These are phyloP conservation scores for Phytopythium litorale DNA, from an alignment of 352 stramenopile species.

Conservation along the genomic window DNA sequence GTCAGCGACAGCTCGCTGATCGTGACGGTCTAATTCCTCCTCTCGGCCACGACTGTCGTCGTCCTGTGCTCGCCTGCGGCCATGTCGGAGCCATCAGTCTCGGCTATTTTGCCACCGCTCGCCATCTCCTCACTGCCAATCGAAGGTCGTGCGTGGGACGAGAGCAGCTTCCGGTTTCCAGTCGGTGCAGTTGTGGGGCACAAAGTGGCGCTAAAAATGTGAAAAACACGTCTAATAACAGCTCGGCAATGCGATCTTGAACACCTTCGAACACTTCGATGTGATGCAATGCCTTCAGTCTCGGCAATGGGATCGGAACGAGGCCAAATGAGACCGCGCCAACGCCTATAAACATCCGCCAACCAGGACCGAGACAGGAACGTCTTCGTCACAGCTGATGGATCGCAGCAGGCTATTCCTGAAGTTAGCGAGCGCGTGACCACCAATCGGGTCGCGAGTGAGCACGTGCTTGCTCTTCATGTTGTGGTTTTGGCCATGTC, in stretches of 20 bases:
- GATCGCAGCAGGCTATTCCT: background rate
- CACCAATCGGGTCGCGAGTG: background rate
- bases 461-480: background rate
- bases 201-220: background rate
- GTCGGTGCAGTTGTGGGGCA: background rate
- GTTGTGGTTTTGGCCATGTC: background rate
- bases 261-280: too few relatives aligned
- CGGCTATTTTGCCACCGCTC: background rate
- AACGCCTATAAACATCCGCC: background rate
- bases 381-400: slow-evolving; percentile 1
- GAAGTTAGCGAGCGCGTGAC: background rate
- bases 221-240: slow-evolving; percentile 1
- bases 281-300: background rate
- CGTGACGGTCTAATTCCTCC: slow-evolving; percentile 32
- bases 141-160: background rate
- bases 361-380: slow-evolving; percentile 1
- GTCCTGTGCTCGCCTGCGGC: background rate
- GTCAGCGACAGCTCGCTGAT: slow-evolving; percentile 60
- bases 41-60: background rate
- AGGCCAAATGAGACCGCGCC: background rate
- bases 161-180: background rate
- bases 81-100: background rate
- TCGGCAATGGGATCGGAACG: background rate
- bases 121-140: background rate
- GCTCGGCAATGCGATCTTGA: background rate